phyloP scores from a whole-genome alignment of 2,329 filamentous ascomycete genomes.

The Phaeosphaeriaceae sp. region DNA sequence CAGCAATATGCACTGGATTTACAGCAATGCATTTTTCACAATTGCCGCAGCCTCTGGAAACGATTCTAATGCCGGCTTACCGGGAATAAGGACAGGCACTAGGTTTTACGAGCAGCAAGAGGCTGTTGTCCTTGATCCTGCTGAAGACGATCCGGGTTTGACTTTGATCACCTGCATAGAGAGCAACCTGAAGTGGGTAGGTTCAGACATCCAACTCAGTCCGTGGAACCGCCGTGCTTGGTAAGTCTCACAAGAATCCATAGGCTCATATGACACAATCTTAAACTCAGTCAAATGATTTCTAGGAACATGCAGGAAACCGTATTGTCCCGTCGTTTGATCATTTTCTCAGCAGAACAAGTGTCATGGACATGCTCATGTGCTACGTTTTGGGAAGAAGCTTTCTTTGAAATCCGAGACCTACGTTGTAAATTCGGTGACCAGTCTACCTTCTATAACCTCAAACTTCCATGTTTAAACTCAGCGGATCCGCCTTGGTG shows the following conservation, averaged over 20 bases:
- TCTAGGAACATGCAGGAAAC: background rate
- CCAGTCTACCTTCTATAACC: background rate
- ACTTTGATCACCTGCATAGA: background rate
- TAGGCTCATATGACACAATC: too few relatives aligned
- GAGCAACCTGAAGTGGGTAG: background rate
- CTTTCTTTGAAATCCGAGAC: background rate
- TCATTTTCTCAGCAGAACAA: background rate
- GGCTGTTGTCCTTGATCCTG: background rate
- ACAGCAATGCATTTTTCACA: slow-evolving; percentile 6
- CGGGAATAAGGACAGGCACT: background rate
- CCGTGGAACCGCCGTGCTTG: background rate
- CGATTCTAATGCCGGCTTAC: background rate
- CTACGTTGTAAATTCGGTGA: background rate
- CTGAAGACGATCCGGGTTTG: background rate
- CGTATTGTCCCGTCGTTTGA: background rate
- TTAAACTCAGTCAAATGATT: too few relatives aligned
- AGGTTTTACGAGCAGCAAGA: background rate
- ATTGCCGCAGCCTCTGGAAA: slow-evolving; percentile 16
- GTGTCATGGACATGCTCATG: background rate
- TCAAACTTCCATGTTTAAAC: background rate
- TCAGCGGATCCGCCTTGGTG: background rate
- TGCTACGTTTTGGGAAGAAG: background rate
- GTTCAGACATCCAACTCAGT: background rate
- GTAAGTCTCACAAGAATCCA: too few relatives aligned
- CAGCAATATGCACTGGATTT: slow-evolving; percentile 12